Evolutionary conservation across 2,329 filamentous ascomycete species (phyloP).

Genomic region (Colletotrichum camelliae): DNA sequence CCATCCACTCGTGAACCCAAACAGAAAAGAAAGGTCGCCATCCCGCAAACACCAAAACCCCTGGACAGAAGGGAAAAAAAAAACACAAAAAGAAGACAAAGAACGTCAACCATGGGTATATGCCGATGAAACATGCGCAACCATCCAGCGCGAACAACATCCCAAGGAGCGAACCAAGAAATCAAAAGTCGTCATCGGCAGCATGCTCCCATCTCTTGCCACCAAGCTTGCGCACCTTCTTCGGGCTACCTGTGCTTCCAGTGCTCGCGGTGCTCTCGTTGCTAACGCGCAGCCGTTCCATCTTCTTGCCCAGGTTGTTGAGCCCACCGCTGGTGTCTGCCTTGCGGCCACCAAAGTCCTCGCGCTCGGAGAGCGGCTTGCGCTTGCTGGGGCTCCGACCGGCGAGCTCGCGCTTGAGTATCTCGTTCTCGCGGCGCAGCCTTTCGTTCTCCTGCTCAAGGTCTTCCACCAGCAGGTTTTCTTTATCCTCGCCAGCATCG

Average conservation of each 20-base stretch:
- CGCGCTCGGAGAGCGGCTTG: conserved; percentile 58
- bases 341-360: conserved; percentile 43
- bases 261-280: conserved; percentile 34
- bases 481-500: conserved; percentile 58
- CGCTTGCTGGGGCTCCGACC: conserved; percentile 68
- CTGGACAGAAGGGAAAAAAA: neutral
- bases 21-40: neutral
- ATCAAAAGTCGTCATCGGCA: conserved; percentile 38
- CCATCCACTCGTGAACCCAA: neutral
- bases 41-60: neutral
- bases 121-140: conserved; percentile 1
- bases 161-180: neutral
- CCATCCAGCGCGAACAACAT: neutral
- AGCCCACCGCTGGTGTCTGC: conserved; percentile 32
- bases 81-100: neutral
- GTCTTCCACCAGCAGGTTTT: conserved; percentile 67
- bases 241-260: conserved; percentile 49
- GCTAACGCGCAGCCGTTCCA: conserved; percentile 57
- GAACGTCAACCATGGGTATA: conserved; percentile 11
- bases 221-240: conserved; percentile 57
- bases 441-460: conserved; percentile 75
- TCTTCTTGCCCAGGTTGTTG: conserved; percentile 46
- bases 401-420: conserved; percentile 70
- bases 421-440: conserved; percentile 67
- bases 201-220: conserved; percentile 54